Base-by-base conservation (phyloP, 2,329 filamentous ascomycete species). In the Trichoderma brevicompactum region DNA sequence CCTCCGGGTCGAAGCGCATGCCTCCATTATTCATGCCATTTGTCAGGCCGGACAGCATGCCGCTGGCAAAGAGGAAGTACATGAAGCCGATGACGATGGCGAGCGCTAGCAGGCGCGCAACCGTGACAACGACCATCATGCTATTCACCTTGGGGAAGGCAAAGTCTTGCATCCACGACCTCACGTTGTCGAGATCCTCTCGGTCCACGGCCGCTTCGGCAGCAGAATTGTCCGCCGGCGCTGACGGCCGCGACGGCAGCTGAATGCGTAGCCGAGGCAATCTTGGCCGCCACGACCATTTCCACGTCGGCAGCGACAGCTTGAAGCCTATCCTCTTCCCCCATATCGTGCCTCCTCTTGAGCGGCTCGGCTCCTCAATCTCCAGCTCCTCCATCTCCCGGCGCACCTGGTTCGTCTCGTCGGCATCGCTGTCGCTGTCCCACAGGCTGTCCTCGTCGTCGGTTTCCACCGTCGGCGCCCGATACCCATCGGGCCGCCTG, bases 351-450 rank as follows among this genome's bases (percentile, higher is more conserved):
- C 81, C 75, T 43, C 58, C 46, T 36, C 78, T 76, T 62, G 78
- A 71, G 65, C 77, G 74, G 55, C 79, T 76, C 34, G 87, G 87
- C 70, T 96, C 92, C 72, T 92, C 86, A 48, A 96, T 87, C 70
- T 96, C 92, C 84, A 96, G 88, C 83, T 97, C 91, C 74, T 96
- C 87, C 80, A 98, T 89, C 78, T 95, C 92, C 70, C 90, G 85
- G 68, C 92, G 88, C 71, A 95, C 84, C 68, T 88, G 87, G 38
- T 86, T 87, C 43, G 87, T 87, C 69, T 91, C 84, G 38, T 77
- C 83, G 46, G 76, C 75, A 55, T 80, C 80, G 60, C 78, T 79
- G 10, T 80, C 80, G 23, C 77, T 79, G 34, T 82, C 79, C 77
- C 86, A 80, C 32, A 82, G 74, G 69, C 82, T 82, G 66, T 82